A percentile compares a stretch with the other conserved stretches of the same genome.
These are phyloP conservation scores for Blastobotrys apis DNA, from an alignment of 1,139 yeast species.

Conservation along the genomic window DNA sequence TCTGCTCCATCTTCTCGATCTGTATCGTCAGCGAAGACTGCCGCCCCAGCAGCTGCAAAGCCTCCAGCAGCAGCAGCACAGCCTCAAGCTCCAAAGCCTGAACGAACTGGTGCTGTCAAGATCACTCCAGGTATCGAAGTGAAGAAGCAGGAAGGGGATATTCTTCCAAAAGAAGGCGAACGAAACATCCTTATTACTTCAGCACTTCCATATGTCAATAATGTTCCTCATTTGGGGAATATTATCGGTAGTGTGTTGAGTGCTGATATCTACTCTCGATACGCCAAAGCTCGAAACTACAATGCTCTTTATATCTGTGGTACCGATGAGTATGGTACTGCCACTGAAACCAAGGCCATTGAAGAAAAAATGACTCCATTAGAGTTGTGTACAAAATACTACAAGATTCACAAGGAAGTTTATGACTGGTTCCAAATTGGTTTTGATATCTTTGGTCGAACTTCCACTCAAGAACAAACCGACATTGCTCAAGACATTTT, in stretches of 20 bases:
- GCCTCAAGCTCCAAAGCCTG: slow-evolving; percentile 44
- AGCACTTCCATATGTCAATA: slow-evolving; percentile 95
- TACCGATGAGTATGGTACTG: slow-evolving; percentile 99
- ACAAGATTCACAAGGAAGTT: slow-evolving; percentile 77
- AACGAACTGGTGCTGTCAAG: slow-evolving; percentile 55
- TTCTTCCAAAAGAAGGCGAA: slow-evolving; percentile 61
- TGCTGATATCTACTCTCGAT: slow-evolving; percentile 92
- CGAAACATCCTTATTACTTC: slow-evolving; percentile 86
- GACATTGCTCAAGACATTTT: slow-evolving; percentile 94
- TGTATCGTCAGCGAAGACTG: slow-evolving; percentile 22
- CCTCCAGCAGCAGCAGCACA: slow-evolving; percentile 37
- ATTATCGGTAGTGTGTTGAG: slow-evolving; percentile 91
- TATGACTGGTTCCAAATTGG: slow-evolving; percentile 97
- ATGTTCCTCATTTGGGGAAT: slow-evolving; percentile 97
- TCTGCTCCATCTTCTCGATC: slow-evolving; percentile 13
- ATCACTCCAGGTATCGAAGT: slow-evolving; percentile 36
- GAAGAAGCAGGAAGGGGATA: slow-evolving; percentile 28
- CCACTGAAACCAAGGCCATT: slow-evolving; percentile 96
- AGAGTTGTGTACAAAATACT: slow-evolving; percentile 86
- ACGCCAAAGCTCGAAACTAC: slow-evolving; percentile 82
- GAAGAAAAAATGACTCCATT: slow-evolving; percentile 88
- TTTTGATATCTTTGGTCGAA: slow-evolving; percentile 93
- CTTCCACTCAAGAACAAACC: slow-evolving; percentile 88
- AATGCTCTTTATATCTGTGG: slow-evolving; percentile 88
- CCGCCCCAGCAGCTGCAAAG: slow-evolving; percentile 31